phyloP scores from a whole-genome alignment of 2,329 filamentous ascomycete genomes.

The Hymenoscyphus scutula region DNA sequence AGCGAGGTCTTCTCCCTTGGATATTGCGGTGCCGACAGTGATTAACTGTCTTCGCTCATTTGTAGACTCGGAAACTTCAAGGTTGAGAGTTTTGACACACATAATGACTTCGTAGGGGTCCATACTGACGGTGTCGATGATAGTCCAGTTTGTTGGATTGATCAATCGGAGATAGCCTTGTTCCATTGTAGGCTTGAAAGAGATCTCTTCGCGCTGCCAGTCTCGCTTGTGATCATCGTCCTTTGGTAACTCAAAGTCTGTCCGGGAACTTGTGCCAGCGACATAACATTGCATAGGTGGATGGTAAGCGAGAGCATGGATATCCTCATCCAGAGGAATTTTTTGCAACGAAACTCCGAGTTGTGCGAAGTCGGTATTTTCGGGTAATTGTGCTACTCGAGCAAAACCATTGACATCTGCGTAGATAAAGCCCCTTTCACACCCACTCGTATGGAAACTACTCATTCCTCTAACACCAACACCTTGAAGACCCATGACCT shows the following conservation, averaged over 20 bases:
- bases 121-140: constrained; percentile 74
- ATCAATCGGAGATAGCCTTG: constrained; percentile 75
- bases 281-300: constrained; percentile 72
- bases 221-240: constrained; percentile 80
- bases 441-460: constrained; percentile 72
- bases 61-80: constrained; percentile 89
- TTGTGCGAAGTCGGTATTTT: constrained; percentile 66
- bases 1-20: constrained; percentile 87
- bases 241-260: constrained; percentile 78
- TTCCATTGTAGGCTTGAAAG: constrained; percentile 64
- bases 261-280: constrained; percentile 64
- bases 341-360: constrained; percentile 74
- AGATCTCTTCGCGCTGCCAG: constrained; percentile 68
- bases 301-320: constrained; percentile 75
- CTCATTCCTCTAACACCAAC: constrained; percentile 68
- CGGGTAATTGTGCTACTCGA: constrained; percentile 70
- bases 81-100: constrained; percentile 76
- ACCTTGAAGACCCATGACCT: constrained; percentile 70
- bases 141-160: constrained; percentile 71
- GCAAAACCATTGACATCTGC: constrained; percentile 71
- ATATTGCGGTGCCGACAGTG: constrained; percentile 78
- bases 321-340: constrained; percentile 66
- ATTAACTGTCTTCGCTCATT: constrained; percentile 82
- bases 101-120: constrained; percentile 75
- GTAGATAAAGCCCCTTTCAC: constrained; percentile 80